Evolutionary conservation across 495 filamentous ascomycete genomes (phyloP).

Genomic region (Echria macrotheca): DNA sequence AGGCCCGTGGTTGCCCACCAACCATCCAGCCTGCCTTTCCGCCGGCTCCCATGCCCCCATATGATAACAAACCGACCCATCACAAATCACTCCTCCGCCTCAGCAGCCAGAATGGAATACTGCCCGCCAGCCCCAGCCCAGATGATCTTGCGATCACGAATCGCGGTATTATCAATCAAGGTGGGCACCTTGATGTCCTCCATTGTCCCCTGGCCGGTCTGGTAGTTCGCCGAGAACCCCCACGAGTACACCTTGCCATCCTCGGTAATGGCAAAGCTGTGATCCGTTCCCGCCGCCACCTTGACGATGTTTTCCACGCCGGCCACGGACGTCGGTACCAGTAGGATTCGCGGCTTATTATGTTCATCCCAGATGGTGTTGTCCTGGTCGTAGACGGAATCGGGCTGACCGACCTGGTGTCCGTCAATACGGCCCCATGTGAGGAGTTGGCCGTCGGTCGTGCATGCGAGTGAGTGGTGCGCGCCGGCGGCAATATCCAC

Average conservation of each 20-base stretch:
- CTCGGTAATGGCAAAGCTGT: slow-evolving; percentile 53
- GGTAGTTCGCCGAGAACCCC: slow-evolving; percentile 64
- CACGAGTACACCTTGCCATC: slow-evolving; percentile 61
- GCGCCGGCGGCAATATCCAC: slow-evolving; percentile 57
- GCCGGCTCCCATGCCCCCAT: no score
- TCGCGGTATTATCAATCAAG: slow-evolving; percentile 57
- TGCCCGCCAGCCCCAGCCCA: slow-evolving; percentile 60
- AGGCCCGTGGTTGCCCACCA: no score
- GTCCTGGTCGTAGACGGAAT: slow-evolving; percentile 44
- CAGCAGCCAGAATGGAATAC: slow-evolving; percentile 53
- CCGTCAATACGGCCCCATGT: slow-evolving; percentile 67
- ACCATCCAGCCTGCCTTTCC: no score
- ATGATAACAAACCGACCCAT: no score
- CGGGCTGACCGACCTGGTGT: slow-evolving; percentile 53
- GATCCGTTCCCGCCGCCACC: slow-evolving; percentile 53
- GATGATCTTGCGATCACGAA: slow-evolving; percentile 51
- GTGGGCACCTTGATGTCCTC: slow-evolving; percentile 56
- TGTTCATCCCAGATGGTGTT: slow-evolving; percentile 54
- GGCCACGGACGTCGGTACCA: slow-evolving; percentile 39
- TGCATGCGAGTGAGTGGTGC: slow-evolving; percentile 63
- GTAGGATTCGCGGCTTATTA: slow-evolving; percentile 51
- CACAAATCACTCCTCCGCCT: slow-evolving; percentile 15
- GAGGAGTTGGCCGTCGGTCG: slow-evolving; percentile 55
- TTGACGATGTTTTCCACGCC: slow-evolving; percentile 21
- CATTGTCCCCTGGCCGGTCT: slow-evolving; percentile 58